Conservation (phyloP, 495 filamentous ascomycete species). For the Stereocaulon alpinum region DNA sequence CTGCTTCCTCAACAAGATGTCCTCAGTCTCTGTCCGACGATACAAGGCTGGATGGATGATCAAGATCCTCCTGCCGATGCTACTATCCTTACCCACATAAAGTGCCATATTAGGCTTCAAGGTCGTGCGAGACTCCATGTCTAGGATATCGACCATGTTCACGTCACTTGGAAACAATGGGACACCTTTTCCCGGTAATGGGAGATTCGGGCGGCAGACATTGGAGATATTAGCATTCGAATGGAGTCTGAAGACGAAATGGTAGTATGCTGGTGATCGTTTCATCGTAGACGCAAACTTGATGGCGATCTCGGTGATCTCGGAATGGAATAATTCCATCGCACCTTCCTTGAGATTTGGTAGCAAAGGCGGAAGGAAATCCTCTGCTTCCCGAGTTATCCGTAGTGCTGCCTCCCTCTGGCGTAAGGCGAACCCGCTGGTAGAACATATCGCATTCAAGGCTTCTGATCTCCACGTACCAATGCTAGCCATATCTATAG, state of each 20-base stretch:
- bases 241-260: neutral
- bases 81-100: neutral
- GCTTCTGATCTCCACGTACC: constrained; percentile 5
- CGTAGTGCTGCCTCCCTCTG: neutral
- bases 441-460: neutral
- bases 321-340: neutral
- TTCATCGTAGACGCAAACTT: neutral
- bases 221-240: neutral
- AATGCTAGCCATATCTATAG: neutral
- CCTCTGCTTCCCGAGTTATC: neutral
- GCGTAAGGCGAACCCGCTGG: too few species aligned
- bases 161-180: neutral
- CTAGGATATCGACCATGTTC: neutral
- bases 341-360: neutral
- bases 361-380: neutral
- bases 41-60: constrained; percentile 1
- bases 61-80: neutral
- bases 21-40: neutral
- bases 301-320: neutral
- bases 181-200: neutral
- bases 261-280: constrained; percentile 1
- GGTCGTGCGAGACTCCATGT: neutral
- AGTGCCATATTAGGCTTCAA: neutral
- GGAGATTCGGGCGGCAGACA: neutral
- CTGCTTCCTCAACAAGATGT: constrained; percentile 2